Evolutionary conservation across 176 grass and related monocot genomes (phyloP).

Genomic region (Stipa capillata): DNA sequence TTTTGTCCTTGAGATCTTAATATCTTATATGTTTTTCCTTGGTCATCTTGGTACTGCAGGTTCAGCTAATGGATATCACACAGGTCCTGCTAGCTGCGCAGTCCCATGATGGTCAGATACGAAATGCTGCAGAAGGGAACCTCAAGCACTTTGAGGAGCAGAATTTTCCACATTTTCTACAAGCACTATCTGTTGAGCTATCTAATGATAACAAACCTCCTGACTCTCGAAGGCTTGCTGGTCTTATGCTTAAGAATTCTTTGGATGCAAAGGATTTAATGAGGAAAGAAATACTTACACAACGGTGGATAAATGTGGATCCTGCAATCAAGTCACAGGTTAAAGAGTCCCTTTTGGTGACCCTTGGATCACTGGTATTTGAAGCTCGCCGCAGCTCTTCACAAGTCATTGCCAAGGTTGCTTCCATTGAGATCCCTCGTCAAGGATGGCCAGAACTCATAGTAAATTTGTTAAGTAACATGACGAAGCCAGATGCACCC

Average conservation of each 20-base stretch:
- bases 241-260: constrained; percentile 63
- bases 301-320: constrained; percentile 48
- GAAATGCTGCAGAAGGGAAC: constrained; percentile 34
- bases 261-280: constrained; percentile 52
- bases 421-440: constrained; percentile 50
- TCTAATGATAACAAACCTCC: constrained; percentile 55
- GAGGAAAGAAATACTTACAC: constrained; percentile 31
- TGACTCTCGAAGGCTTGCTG: constrained; percentile 60
- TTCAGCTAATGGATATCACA: constrained; percentile 40
- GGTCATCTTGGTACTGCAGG: constrained; percentile 17
- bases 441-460: constrained; percentile 58
- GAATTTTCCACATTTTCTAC: constrained; percentile 43
- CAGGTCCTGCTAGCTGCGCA: constrained; percentile 44
- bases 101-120: constrained; percentile 33
- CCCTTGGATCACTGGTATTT: constrained; percentile 40
- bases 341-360: constrained; percentile 47
- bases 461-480: constrained; percentile 36
- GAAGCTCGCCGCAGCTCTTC: constrained; percentile 46
- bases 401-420: constrained; percentile 67
- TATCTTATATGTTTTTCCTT: background rate
- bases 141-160: constrained; percentile 63
- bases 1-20: background rate
- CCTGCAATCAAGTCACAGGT: constrained; percentile 46
- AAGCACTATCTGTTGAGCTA: constrained; percentile 41
- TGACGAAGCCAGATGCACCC: constrained; percentile 37